Evolutionary conservation across 257 asterid genomes (phyloP).

Genomic region (Primulina eburnea): DNA sequence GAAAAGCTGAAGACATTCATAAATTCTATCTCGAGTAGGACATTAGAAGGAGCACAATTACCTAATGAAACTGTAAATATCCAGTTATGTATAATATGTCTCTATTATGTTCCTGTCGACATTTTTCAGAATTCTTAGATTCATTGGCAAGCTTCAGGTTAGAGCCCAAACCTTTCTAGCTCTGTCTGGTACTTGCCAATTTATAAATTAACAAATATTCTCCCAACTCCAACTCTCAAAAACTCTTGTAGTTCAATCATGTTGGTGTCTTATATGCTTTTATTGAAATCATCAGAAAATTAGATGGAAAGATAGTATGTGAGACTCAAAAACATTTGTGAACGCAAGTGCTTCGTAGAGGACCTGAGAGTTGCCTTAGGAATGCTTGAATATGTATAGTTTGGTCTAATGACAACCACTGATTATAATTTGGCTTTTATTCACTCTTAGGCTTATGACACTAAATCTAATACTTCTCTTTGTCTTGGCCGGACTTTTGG

Average conservation of each 20-base stretch:
- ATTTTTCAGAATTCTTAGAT: no score
- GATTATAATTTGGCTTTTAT: no score
- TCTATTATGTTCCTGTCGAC: neutral
- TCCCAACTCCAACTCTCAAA: neutral
- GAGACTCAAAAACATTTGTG: conserved; percentile 3
- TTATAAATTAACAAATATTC: neutral
- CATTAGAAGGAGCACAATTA: neutral
- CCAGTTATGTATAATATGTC: neutral
- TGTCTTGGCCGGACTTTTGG: neutral
- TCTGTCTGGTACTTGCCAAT: neutral
- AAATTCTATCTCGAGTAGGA: neutral
- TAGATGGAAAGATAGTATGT: conserved; percentile 2
- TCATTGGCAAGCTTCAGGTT: neutral
- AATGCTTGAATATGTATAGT: conserved; percentile 4
- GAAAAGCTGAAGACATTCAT: no score
- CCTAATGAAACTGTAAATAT: neutral
- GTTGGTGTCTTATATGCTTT: neutral
- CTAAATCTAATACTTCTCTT: neutral
- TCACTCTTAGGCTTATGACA: neutral
- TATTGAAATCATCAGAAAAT: conserved; percentile 2
- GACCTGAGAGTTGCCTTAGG: conserved; percentile 9
- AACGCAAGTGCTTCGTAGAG: neutral
- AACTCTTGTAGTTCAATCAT: neutral
- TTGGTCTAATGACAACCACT: neutral
- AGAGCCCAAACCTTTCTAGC: neutral